Evolutionary conservation across 768 basidiomycete genomes (phyloP).

Genomic region (Trametes sanguinea): DNA sequence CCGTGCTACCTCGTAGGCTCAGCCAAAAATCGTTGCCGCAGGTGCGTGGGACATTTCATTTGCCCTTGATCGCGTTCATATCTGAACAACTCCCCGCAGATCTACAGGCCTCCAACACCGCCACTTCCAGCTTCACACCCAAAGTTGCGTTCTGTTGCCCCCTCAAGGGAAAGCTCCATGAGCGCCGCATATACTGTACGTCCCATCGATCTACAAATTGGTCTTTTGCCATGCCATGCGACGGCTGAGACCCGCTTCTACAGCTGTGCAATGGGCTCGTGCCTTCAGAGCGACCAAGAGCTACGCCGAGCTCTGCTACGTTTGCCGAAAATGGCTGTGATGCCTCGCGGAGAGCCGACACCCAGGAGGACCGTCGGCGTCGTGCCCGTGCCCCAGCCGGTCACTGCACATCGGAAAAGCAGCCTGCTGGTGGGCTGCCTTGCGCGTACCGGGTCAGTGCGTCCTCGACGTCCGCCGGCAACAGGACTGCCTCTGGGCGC

Average conservation of each 20-base stretch:
- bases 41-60: conserved; percentile 17
- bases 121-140: conserved; percentile 29
- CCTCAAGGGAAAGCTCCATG: conserved; percentile 11
- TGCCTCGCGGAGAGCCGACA: conserved; percentile 6
- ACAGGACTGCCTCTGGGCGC: conserved; percentile 10
- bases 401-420: conserved; percentile 1
- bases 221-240: background rate
- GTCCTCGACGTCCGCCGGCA: conserved; percentile 13
- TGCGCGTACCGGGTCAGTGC: conserved; percentile 12
- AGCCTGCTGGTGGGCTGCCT: background rate
- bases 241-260: background rate
- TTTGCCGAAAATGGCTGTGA: conserved; percentile 5
- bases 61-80: conserved; percentile 13
- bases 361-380: background rate
- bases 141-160: conserved; percentile 13
- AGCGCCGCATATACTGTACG: conserved; percentile 14
- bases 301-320: conserved; percentile 2
- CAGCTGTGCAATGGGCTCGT: conserved; percentile 13
- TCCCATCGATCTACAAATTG: background rate
- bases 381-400: background rate
- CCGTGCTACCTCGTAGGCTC: conserved; percentile 4
- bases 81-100: conserved; percentile 19
- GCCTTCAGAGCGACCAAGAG: conserved; percentile 7
- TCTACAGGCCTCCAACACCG: conserved; percentile 38
- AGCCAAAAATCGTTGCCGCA: conserved; percentile 24